A percentile compares a stretch with the other conserved stretches of the same genome.
These are phyloP conservation scores for Naganishia onofrii DNA, from an alignment of 768 basidiomycete genomes.

Conservation along the genomic window DNA sequence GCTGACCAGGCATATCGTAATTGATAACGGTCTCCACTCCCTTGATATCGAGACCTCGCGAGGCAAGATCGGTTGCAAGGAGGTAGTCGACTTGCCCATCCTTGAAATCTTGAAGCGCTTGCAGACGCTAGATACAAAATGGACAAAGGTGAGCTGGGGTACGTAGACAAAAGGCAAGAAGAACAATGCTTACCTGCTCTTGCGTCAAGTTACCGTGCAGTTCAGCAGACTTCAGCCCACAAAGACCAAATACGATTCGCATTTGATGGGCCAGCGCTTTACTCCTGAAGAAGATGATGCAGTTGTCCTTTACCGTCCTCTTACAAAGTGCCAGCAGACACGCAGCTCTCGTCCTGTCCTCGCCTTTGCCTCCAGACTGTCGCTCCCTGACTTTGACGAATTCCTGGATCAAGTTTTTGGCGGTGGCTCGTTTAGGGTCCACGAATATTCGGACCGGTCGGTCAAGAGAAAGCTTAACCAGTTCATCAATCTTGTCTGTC, in stretches of 20 bases:
- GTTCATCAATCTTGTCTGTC: slow-evolving; percentile 92
- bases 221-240: slow-evolving; percentile 75
- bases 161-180: slow-evolving; percentile 24
- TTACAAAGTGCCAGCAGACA: slow-evolving; percentile 68
- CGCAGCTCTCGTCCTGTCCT: slow-evolving; percentile 50
- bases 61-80: slow-evolving; percentile 93
- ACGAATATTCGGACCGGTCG: slow-evolving; percentile 93
- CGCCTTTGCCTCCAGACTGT: slow-evolving; percentile 46
- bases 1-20: slow-evolving; percentile 93
- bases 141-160: neutral
- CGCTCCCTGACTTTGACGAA: slow-evolving; percentile 86
- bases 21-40: slow-evolving; percentile 97
- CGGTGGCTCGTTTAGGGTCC: slow-evolving; percentile 84
- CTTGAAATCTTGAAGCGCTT: slow-evolving; percentile 79
- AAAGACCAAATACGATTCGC: slow-evolving; percentile 81
- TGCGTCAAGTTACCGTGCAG: slow-evolving; percentile 93
- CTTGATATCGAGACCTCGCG: slow-evolving; percentile 93
- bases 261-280: slow-evolving; percentile 98
- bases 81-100: slow-evolving; percentile 84
- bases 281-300: slow-evolving; percentile 90
- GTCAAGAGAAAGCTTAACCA: slow-evolving; percentile 84
- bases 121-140: slow-evolving; percentile 66
- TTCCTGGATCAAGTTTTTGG: slow-evolving; percentile 83
- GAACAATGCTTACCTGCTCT: slow-evolving; percentile 68
- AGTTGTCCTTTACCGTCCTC: slow-evolving; percentile 75